Base-by-base conservation (phyloP, 2,329 filamentous ascomycete genomes). In the Chaetothyriales sp. region DNA sequence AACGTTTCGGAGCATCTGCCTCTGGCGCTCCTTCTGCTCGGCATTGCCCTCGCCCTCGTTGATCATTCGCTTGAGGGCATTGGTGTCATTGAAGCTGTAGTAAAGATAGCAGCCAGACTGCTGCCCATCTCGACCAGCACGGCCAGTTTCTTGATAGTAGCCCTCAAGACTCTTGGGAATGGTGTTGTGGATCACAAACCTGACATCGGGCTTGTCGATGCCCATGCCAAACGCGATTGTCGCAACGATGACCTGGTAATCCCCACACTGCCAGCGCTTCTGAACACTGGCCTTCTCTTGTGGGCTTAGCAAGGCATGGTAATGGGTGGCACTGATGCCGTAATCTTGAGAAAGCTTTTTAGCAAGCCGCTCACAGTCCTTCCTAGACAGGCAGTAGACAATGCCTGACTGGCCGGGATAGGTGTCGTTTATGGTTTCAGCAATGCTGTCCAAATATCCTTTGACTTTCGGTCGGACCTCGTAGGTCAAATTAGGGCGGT, bases 151-250 rank as follows among this genome's bases (percentile, higher is more conserved):
- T 64, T 98, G 92, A 63, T 98, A 98, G 66, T 98, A 98, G 0
- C 92, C 92, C 68, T 98, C 92, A 49, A 98, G 71, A 60, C 87
- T 95, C 67, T 98, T 96, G 1, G 92, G 92, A 5, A 98, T 74
- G 44, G 81, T 85, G 61, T 94, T 83, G 63, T 98, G 93, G 43
- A 98, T 86, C 32, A 98, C 92, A 64, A 94, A 98, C 25, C 92
- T 84, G 46, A 98, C 92, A 64, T 98, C 84, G 0, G 89, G 79
- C 66, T 98, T 98, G 71, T 98, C 92, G 57, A 98, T 98, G n/a
- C 92, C 92, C 92, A 98, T 98, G 5, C 92, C 92, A 64, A 98
- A 98, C 20, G 92, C 92, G 65, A 98, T 96, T 0, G 92, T 98
- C 18, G 92, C 93, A 47, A 98, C 92, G 44, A 98, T 93, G 32